phyloP scores from a whole-genome alignment of 176 grass and related monocot species.

The Oryza australiensis region DNA sequence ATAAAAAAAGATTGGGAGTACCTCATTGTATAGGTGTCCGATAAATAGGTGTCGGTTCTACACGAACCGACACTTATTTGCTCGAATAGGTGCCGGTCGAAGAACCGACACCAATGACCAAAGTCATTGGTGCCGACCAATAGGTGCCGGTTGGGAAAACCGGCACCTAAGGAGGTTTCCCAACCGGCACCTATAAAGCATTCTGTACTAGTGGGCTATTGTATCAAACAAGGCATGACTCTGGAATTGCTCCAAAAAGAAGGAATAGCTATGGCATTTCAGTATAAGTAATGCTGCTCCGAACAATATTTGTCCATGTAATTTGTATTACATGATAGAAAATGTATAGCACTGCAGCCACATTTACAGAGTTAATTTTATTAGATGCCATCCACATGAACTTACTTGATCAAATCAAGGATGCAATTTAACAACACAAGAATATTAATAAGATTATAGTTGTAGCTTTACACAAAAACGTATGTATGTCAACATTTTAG shows the following conservation, averaged over 20 bases:
- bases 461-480: constrained; percentile 22
- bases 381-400: constrained; percentile 27
- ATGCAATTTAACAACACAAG: constrained; percentile 10
- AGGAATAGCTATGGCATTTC: neutral
- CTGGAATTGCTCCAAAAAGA: neutral
- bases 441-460: neutral
- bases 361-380: neutral
- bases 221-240: constrained; percentile 11
- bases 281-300: neutral
- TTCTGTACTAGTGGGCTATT: too few species aligned
- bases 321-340: neutral
- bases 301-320: constrained; percentile 18
- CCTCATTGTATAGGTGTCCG: too few species aligned
- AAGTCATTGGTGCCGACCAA: too few species aligned
- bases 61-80: too few species aligned
- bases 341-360: neutral
- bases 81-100: too few species aligned
- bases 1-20: too few species aligned
- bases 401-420: constrained; percentile 13
- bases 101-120: too few species aligned
- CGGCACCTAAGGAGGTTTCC: too few species aligned
- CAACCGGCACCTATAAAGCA: too few species aligned
- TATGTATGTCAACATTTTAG: constrained; percentile 19
- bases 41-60: too few species aligned
- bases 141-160: too few species aligned